Base-by-base conservation (phyloP, 106 monocot genomes). In the Dendrobium officinale region DNA sequence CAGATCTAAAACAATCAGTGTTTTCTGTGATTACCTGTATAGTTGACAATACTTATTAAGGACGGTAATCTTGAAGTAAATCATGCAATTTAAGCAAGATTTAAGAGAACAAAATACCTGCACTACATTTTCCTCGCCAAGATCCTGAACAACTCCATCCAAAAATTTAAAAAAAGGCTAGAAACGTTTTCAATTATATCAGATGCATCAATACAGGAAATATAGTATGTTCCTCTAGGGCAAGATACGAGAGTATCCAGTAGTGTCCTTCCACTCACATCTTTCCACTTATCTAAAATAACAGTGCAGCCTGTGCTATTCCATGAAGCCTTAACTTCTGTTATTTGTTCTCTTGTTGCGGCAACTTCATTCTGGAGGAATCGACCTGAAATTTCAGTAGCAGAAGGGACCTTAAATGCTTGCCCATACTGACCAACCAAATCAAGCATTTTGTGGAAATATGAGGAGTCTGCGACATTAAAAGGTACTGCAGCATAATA, bases 381-480 rank as follows among this genome's bases (percentile, higher is more conserved):
- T 47, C 61, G 80, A 64, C 85, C 83, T n/a, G 88, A 84, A 74
- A 91, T 76, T 43, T 85, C 54, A 77, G 67, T 66, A 41, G 61
- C 59, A 33, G 75, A 68, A 78, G 88, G 86, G 22, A 26, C 33
- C 47, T 81, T 85, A 40, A 83, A 83, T 85, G 80, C 88, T 40
- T 82, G 88, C 44, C 88, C 88, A 79, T 83, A 77, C 58, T 83
- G 84, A 67, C 80, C 78, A 77, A 83, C 86, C 77, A 85, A 81
- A 81, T 88, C 88, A 48, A 91, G 81, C 91, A 88, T 88, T 72
- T 82, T 84, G 22, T 83, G 86, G 79, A 91, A 91, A 81, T 85
- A 91, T 45, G 86, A 55, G 55, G 88, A 91, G 24, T 88, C 58
- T 31, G 85, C 88, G 37, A 73, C 86, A 79, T 59, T 67, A 45